Evolutionary conservation across 495 filamentous ascomycete species (phyloP), one percentile per base, ranked within the genome.

Genomic region (Ramalina intermedia): DNA sequence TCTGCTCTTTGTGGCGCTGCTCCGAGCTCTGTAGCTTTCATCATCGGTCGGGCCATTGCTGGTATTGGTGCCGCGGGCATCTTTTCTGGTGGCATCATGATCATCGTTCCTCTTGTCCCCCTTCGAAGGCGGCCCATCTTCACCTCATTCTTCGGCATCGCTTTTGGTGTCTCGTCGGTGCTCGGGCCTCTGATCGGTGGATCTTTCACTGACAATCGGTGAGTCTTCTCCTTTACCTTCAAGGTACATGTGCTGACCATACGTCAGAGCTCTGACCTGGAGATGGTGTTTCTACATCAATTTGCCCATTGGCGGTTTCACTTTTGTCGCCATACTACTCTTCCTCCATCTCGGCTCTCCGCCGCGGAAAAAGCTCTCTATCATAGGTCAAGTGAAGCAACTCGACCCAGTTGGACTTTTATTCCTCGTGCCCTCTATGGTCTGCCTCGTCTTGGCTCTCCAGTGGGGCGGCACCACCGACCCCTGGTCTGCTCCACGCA

Each of bases 1-100:
- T 82, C 78, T 8, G 71, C 69, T 9, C 66, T 83, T 33, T 83
- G 80, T 53, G 80, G 75, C 45, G 73, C 70, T 9, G 78, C 79
- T 12, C 78, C 77, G 1, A 74, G 53, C 33, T 78, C 75, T 26
- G 61, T 60, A 24, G 68, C 73, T 12, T 72, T 83, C 49, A 83
- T 84, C 42, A 55, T 79, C 44, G 79, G 80, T 27, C 70, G 80
- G 24, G 75, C 75, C 11, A 66, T 81, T 26, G 70, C 74, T n/a
- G 80, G 80, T 33, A 13, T 53, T 18, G 57, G 57, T 3, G 24
- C 54, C 6, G 57, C 44, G 1, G 60, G 66, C 20, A 64, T 67
- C 42, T 58, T 66, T n/a, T 56, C 56, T n/a, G 67, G 63, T n/a
- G 56, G 48, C 5, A 49, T 70, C 27, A 63, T 67, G 39, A 65